phyloP scores from a whole-genome alignment of 352 stramenopile species.

The Phytopythium sindhum region DNA sequence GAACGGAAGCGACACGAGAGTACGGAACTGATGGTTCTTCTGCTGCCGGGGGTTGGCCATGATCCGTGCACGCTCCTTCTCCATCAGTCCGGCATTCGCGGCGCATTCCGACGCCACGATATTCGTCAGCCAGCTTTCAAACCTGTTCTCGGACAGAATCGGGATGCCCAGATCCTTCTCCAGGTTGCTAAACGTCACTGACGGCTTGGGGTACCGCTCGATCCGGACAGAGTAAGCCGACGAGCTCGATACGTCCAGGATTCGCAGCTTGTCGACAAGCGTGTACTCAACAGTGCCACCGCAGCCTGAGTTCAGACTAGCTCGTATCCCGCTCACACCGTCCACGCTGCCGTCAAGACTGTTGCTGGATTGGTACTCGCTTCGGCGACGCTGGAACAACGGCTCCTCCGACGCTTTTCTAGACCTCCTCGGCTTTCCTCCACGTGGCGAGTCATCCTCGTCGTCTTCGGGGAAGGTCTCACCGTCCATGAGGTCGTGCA shows the following conservation, averaged over 20 bases:
- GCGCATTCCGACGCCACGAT: constrained; percentile 57
- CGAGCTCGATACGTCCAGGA: constrained; percentile 68
- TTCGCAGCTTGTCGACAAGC: constrained; percentile 63
- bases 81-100: constrained; percentile 42
- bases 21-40: constrained; percentile 70
- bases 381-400: constrained; percentile 55
- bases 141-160: constrained; percentile 62
- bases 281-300: constrained; percentile 53
- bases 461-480: constrained; percentile 60
- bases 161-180: constrained; percentile 52
- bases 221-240: constrained; percentile 76
- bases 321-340: constrained; percentile 27
- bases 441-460: constrained; percentile 19
- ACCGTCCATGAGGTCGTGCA: constrained; percentile 77
- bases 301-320: constrained; percentile 53
- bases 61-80: constrained; percentile 39
- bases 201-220: constrained; percentile 76
- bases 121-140: constrained; percentile 70
- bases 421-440: constrained; percentile 6
- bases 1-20: constrained; percentile 68
- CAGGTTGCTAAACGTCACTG: constrained; percentile 60
- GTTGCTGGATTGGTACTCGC: constrained; percentile 32
- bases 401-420: constrained; percentile 46
- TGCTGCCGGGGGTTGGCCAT: constrained; percentile 51
- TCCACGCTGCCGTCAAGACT: constrained; percentile 49